phyloP scores from a whole-genome alignment of 1,284 basidiomycete genomes.

The Xerocomus amazonicus region DNA sequence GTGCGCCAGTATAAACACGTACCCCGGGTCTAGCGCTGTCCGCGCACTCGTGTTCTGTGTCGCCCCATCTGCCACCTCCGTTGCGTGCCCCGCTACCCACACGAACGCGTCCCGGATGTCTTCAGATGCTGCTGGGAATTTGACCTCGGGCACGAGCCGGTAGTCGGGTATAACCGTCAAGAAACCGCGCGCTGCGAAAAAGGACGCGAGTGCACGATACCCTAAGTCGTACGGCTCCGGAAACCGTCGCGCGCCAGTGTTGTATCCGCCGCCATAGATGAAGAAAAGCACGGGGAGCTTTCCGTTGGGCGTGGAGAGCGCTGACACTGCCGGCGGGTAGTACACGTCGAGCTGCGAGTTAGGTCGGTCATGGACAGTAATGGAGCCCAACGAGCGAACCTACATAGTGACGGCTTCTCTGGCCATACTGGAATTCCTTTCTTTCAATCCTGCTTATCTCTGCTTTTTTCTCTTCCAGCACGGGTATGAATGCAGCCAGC shows the following conservation, averaged over 20 bases:
- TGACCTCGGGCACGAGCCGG: conserved; percentile 51
- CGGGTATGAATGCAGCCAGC: conserved; percentile 42
- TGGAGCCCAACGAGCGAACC: conserved; percentile 1
- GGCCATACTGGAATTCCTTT: conserved; percentile 55
- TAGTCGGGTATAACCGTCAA: conserved; percentile 63
- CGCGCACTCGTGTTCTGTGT: conserved; percentile 4
- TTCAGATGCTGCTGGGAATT: conserved; percentile 48
- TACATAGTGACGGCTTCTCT: conserved; percentile 52
- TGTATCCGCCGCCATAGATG: conserved; percentile 62
- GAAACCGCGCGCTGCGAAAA: conserved; percentile 57
- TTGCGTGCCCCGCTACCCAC: conserved; percentile 46
- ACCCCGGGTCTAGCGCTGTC: conserved; percentile 35
- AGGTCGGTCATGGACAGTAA: background rate
- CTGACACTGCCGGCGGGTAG: conserved; percentile 41
- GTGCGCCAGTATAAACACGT: conserved; percentile 52
- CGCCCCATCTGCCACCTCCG: conserved; percentile 18
- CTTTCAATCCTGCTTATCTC: conserved; percentile 42
- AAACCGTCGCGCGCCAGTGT: conserved; percentile 43
- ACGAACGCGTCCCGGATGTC: conserved; percentile 56
- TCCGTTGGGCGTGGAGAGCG: conserved; percentile 19
- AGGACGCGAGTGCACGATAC: conserved; percentile 55
- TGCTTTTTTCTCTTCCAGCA: conserved; percentile 39
- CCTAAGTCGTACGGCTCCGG: conserved; percentile 45
- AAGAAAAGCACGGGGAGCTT: conserved; percentile 56
- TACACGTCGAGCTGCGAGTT: conserved; percentile 50